Percentiles rank a stretch among this genome's conserved stretches.
These are phyloP conservation scores for Mycogone perniciosa DNA, from an alignment of 2,329 filamentous ascomycete genomes.

Conservation along the genomic window DNA sequence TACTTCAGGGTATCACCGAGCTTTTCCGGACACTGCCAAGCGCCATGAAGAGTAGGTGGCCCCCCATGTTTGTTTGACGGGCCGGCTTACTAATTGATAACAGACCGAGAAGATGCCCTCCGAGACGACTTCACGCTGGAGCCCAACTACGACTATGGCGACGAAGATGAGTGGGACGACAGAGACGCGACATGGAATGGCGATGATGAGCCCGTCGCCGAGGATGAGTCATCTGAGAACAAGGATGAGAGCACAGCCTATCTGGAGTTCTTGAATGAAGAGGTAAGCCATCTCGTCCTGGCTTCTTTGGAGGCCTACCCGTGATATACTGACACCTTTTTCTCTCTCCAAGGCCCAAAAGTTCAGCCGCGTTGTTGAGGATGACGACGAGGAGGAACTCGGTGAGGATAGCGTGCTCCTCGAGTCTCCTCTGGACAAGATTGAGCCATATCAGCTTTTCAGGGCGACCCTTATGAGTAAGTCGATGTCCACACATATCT, in stretches of 20 bases:
- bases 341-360: slow-evolving; percentile 63
- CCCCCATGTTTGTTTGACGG: background rate
- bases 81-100: slow-evolving; percentile 19
- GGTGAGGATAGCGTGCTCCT: slow-evolving; percentile 88
- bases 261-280: slow-evolving; percentile 90
- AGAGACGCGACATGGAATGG: slow-evolving; percentile 76
- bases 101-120: slow-evolving; percentile 84
- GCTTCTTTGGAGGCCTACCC: background rate
- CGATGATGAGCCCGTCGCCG: slow-evolving; percentile 62
- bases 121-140: slow-evolving; percentile 78
- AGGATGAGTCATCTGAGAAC: slow-evolving; percentile 58
- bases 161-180: slow-evolving; percentile 76
- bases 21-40: slow-evolving; percentile 87
- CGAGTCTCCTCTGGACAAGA: slow-evolving; percentile 88
- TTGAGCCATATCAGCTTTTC: slow-evolving; percentile 92
- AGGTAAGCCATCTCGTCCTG: slow-evolving; percentile 42
- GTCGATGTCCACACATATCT: slow-evolving; percentile 30
- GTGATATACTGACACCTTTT: background rate
- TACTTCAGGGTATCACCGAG: slow-evolving; percentile 80
- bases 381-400: slow-evolving; percentile 77
- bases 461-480: slow-evolving; percentile 74
- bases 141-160: slow-evolving; percentile 56
- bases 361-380: slow-evolving; percentile 63
- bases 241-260: slow-evolving; percentile 93
- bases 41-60: slow-evolving; percentile 70